Evolutionary conservation across 2,329 filamentous ascomycete species (phyloP), one percentile per base, ranked within the genome.

Genomic region (Zasmidium angulare): DNA sequence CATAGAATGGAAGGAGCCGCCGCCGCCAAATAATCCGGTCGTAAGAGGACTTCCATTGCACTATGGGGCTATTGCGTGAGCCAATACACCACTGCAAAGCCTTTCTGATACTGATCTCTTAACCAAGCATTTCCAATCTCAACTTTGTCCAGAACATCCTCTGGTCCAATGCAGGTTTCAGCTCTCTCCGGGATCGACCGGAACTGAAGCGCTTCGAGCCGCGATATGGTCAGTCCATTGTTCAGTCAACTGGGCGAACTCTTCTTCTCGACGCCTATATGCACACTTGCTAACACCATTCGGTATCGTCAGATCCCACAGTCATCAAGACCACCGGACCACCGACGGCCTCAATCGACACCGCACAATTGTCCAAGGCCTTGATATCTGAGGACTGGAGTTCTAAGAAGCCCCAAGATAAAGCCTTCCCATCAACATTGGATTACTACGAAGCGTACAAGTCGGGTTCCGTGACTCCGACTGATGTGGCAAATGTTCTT

Each of bases 401-500:
- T 9, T n/a, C 50, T 6, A 71, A 72, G 43, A 63, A 58, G 14
- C 69, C 66, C 12, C 50, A 59, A 0, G 47, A 58, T 20, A 62
- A 63, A 2, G 55, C 65, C 6, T 60, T 75, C 73, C 72, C 72
- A 66, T 89, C 89, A 2, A 84, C 86, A 22, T 82, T 84, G 12
- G 91, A 96, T 76, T 96, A 92, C 72, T 87, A 91, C 71, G 82
- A 84, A 53, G 83, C 89, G 46, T 96, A 93, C 77, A 82, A 81
- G 62, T 84, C 84, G 3, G 89, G 90, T 53, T 78, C 82, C 60
- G 71, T 88, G 58, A 95, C 90, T 0, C 92, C 92, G 0, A 79
- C 85, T 0, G 84, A 87, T 62, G 89, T 96, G 1, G 83, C 82
- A 12, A 84, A 92, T 72, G 82, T 84, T 0, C 79, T 96, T 17